Percentiles rank a stretch among this genome's conserved stretches.
These are phyloP conservation scores for Pseudopyrenochaeta lycopersici DNA, from an alignment of 2,329 filamentous ascomycete species.

Conservation along the genomic window DNA sequence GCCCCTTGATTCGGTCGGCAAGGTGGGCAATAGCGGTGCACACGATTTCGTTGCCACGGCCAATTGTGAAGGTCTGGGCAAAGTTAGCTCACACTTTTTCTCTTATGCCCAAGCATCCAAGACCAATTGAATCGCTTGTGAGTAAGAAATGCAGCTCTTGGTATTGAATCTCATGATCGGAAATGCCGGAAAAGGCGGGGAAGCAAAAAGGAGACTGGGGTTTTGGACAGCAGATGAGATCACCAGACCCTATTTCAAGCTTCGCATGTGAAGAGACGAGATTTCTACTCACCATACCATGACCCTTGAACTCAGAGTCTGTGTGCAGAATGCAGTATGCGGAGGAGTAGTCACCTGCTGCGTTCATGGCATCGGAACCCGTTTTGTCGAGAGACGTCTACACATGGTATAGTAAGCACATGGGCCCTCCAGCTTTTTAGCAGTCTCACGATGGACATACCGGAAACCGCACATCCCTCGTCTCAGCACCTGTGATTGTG, in stretches of 20 bases:
- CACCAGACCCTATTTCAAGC: not conserved
- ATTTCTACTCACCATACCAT: constrained; percentile 76
- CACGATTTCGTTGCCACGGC: constrained; percentile 91
- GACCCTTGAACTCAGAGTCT: constrained; percentile 74
- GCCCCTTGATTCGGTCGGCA: constrained; percentile 77
- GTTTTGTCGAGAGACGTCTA: constrained; percentile 93
- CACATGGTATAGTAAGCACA: not conserved
- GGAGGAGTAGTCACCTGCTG: constrained; percentile 88
- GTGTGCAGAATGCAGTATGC: constrained; percentile 94
- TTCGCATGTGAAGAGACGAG: not conserved
- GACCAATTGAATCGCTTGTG: too few species aligned
- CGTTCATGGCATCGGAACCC: constrained; percentile 97
- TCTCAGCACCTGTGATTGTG: constrained; percentile 56
- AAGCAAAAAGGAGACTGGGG: not conserved
- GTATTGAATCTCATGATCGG: constrained; percentile 4
- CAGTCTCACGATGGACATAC: constrained; percentile 35
- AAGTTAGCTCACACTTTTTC: not conserved
- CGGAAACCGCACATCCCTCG: constrained; percentile 60
- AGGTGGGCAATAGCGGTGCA: constrained; percentile 84
- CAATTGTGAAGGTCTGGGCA: constrained; percentile 76
- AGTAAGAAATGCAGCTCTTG: too few species aligned
- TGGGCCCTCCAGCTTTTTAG: not conserved
- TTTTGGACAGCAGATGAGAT: not conserved
- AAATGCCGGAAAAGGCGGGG: not conserved
- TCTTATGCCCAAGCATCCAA: too few species aligned